Conservation (phyloP, 1,284 basidiomycete genomes). For the Moesziomyces parantarcticus region DNA sequence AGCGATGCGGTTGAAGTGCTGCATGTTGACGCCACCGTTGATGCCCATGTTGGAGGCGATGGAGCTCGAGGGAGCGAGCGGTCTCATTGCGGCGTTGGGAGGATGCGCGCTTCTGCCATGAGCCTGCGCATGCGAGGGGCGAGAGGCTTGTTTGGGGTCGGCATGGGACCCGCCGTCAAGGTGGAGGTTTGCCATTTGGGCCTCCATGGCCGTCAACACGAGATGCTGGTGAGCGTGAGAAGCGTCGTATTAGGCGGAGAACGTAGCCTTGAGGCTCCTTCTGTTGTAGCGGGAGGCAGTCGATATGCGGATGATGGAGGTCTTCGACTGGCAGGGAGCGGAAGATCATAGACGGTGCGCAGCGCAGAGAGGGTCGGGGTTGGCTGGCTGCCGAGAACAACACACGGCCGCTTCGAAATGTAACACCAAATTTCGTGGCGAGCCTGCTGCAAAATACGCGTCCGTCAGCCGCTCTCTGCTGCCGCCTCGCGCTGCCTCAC, state of each 20-base stretch:
- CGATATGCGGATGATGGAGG: background rate
- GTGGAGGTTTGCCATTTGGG: conserved; percentile 37
- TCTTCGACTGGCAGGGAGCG: background rate
- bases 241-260: background rate
- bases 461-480: conserved; percentile 1
- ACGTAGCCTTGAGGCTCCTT: background rate
- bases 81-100: conserved; percentile 17
- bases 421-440: conserved; percentile 1
- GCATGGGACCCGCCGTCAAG: conserved; percentile 25
- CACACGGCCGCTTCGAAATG: conserved; percentile 15
- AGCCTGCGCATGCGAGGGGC: conserved; percentile 19
- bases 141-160: conserved; percentile 26
- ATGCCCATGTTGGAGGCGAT: conserved; percentile 47
- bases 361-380: conserved; percentile 2
- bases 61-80: conserved; percentile 37
- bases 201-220: conserved; percentile 23
- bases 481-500: conserved; percentile 1
- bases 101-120: conserved; percentile 13
- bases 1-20: conserved; percentile 47
- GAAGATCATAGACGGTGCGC: background rate
- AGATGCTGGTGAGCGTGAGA: background rate
- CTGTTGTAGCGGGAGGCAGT: background rate
- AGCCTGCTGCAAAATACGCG: conserved; percentile 12
- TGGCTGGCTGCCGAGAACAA: conserved; percentile 19
- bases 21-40: conserved; percentile 46